Percentiles rank a stretch among this genome's conserved stretches.
These are phyloP conservation scores for Globisporangium cystogenes DNA, from an alignment of 352 stramenopile species.

Conservation along the genomic window DNA sequence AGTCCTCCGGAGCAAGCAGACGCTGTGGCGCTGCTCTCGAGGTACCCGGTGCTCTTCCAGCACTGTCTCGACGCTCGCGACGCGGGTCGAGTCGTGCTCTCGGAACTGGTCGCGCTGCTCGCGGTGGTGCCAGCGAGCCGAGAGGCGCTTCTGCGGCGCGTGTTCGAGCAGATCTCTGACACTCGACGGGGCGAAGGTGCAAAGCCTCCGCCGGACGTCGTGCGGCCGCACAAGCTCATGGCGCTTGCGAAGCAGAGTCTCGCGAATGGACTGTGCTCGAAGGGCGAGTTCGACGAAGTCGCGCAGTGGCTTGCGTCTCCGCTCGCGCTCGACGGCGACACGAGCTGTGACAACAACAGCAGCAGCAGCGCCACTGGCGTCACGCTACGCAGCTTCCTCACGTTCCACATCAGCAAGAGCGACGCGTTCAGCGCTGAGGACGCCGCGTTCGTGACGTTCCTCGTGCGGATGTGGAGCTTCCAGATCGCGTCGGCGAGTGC, in stretches of 20 bases:
- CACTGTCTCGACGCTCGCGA: conserved; percentile 31
- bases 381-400: conserved; percentile 29
- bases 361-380: conserved; percentile 4
- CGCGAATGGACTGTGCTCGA: conserved; percentile 23
- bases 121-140: conserved; percentile 27
- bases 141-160: conserved; percentile 30
- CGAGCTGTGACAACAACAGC: neutral
- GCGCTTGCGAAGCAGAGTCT: conserved; percentile 43
- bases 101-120: conserved; percentile 34
- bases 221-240: conserved; percentile 40
- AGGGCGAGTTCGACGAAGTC: conserved; percentile 24
- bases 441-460: conserved; percentile 49
- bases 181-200: conserved; percentile 31
- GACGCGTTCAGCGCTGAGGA: conserved; percentile 44
- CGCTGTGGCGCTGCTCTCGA: conserved; percentile 22
- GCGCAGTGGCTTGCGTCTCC: conserved; percentile 26
- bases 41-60: conserved; percentile 41
- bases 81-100: conserved; percentile 14
- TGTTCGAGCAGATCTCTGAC: conserved; percentile 58
- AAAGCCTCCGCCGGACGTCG: conserved; percentile 36
- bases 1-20: neutral
- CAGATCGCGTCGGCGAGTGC: conserved; percentile 9
- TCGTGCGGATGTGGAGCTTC: conserved; percentile 61
- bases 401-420: conserved; percentile 43
- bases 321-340: neutral